Evolutionary conservation across 192 early-diverging fungal species (phyloP).

Genomic region (Pilobolus umbonatus): DNA sequence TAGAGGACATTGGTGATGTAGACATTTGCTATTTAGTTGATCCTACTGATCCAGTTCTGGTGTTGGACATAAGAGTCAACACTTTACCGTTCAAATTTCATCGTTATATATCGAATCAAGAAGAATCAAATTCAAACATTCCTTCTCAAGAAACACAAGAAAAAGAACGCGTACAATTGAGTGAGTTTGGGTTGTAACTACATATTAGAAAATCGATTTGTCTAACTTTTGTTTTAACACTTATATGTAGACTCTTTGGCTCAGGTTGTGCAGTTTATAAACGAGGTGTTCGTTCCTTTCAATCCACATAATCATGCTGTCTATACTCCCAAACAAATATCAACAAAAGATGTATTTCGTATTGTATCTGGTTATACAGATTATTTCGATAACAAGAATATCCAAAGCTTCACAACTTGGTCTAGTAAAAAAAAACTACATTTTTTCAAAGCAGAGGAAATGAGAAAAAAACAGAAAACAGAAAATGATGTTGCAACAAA

Average conservation of each 20-base stretch:
- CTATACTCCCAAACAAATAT: constrained; percentile 4
- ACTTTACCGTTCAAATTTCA: constrained; percentile 7
- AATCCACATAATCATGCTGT: neutral
- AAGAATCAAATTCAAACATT: constrained; percentile 3
- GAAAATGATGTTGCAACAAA: neutral
- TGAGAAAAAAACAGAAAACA: neutral
- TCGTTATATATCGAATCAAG: neutral
- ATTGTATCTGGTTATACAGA: constrained; percentile 2
- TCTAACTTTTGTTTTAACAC: constrained; percentile 1
- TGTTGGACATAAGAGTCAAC: constrained; percentile 2
- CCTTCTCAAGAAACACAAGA: neutral
- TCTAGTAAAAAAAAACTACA: constrained; percentile 4
- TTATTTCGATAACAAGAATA: constrained; percentile 5
- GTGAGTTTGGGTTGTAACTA: constrained; percentile 3
- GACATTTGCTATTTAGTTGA: constrained; percentile 16
- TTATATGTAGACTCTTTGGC: constrained; percentile 10
- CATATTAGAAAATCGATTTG: constrained; percentile 8
- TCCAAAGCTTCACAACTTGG: constrained; percentile 6
- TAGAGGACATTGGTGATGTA: constrained; percentile 11
- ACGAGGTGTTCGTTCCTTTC: constrained; percentile 5
- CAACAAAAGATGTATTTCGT: constrained; percentile 7
- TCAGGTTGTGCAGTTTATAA: constrained; percentile 10
- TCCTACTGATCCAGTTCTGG: constrained; percentile 12
- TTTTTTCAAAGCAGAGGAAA: constrained; percentile 2
- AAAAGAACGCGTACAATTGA: constrained; percentile 5